Evolutionary conservation across 495 filamentous ascomycete genomes (phyloP), one percentile per base, ranked within the genome.

Genomic region (Penicillium flavigenum): DNA sequence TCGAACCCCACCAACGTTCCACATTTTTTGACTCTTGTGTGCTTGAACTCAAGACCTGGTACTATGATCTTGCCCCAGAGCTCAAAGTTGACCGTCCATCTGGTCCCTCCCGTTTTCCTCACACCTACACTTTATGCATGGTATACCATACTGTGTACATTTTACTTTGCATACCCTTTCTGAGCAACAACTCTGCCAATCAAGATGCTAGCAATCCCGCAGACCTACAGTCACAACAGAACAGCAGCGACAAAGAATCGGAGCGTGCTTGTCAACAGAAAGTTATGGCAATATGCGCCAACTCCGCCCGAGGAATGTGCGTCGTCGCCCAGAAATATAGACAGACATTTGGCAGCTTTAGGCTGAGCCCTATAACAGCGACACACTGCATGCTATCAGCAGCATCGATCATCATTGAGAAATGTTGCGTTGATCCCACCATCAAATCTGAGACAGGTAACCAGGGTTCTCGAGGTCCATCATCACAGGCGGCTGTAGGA

Each of bases 351-450:
- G 67, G 69, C 38, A 63, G 65, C 12, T 72, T 70, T 57, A 65
- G 51, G 22, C 42, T 62, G 12, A 72, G 69, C 32, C 67, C 69
- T 0, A 62, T 72, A 4, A 68, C 69, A 1, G 56, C 69, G 2
- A 70, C 69, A 1, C 62, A 72, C 41, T 72, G 63, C 55, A 70
- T 59, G 7, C 48, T 70, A 5, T 70, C 67, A 1, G 65, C 62
- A 3, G 67, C 63, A 2, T 39, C 70, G 38, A 66, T 61, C 26
- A 62, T 68, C 14, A 63, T 68, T 19, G 65, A 68, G 26, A 53
- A 47, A 44, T 65, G 63, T 24, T 66, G 60, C 10, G 9, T 36
- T 0, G 39, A 62, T 22, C 31, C 44, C 19, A 16, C 24, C 1
- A 14, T n/a, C 0, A 59, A 53, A 20, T 0, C 29, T 22, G 29